A percentile compares a stretch with the other conserved stretches of the same genome.
Evolutionary conservation across 176 grass and related monocot species (phyloP).

Genomic region (Saccharum officinarum): DNA sequence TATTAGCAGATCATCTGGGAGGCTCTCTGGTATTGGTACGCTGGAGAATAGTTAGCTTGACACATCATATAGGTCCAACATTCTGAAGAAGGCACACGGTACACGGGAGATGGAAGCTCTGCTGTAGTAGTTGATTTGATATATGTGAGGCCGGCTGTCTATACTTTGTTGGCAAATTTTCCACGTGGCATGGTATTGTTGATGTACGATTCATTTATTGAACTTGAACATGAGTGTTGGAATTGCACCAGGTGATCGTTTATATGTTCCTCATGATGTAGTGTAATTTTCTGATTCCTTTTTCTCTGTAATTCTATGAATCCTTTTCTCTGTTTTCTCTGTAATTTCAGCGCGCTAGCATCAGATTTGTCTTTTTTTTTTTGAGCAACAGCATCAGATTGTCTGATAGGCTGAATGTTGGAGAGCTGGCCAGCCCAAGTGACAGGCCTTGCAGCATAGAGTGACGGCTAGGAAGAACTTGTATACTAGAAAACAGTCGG

Average conservation of each 20-base stretch:
- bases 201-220: constrained; percentile 16
- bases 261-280: neutral
- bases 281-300: neutral
- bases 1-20: neutral
- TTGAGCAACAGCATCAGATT: no score
- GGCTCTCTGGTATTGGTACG: constrained; percentile 6
- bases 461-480: no score
- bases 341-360: neutral
- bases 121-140: neutral
- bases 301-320: no score
- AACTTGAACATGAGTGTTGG: neutral
- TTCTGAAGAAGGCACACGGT: neutral
- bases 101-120: neutral
- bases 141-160: constrained; percentile 20
- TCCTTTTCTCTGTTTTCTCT: no score
- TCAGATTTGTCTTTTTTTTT: no score
- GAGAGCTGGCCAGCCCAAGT: no score
- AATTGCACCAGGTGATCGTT: neutral
- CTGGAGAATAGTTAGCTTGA: constrained; percentile 26
- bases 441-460: no score
- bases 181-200: neutral
- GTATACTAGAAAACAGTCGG: no score
- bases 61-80: constrained; percentile 26
- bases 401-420: no score
- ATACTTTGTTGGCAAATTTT: neutral